Conservation (phyloP, 2,329 filamentous ascomycete species). For the Teratosphaeria epicoccoides region DNA sequence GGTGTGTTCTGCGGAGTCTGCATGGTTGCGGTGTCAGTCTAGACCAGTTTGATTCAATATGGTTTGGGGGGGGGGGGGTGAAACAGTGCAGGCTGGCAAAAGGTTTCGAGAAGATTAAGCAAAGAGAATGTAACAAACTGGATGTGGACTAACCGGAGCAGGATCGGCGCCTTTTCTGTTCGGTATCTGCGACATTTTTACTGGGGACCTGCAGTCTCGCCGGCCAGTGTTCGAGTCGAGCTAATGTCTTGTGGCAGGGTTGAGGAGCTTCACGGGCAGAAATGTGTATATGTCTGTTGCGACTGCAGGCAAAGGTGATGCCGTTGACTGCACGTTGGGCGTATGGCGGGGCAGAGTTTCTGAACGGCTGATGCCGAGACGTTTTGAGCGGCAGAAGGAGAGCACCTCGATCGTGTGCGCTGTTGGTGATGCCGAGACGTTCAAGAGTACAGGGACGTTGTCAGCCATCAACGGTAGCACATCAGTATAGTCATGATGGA, state of each 20-base stretch:
- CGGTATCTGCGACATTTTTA: conserved; percentile 7
- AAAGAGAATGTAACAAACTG: neutral
- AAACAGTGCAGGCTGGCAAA: neutral
- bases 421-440: neutral
- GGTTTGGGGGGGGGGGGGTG: too few species aligned
- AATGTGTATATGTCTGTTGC: neutral
- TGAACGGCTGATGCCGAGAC: neutral
- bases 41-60: neutral
- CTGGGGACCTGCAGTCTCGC: neutral
- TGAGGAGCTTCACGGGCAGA: neutral
- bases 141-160: conserved; percentile 5
- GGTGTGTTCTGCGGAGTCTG: conserved; percentile 90
- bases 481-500: conserved; percentile 16
- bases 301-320: neutral
- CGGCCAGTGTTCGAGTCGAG: neutral
- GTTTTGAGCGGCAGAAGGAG: neutral
- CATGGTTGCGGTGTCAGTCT: conserved; percentile 26
- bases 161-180: conserved; percentile 6
- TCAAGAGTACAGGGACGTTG: neutral
- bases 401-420: neutral
- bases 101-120: neutral
- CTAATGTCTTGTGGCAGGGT: neutral
- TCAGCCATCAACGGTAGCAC: neutral
- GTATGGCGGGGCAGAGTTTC: neutral
- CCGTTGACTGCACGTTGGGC: neutral